phyloP scores from a whole-genome alignment of 169 alveolate species.

The Eimeria brunetti region DNA sequence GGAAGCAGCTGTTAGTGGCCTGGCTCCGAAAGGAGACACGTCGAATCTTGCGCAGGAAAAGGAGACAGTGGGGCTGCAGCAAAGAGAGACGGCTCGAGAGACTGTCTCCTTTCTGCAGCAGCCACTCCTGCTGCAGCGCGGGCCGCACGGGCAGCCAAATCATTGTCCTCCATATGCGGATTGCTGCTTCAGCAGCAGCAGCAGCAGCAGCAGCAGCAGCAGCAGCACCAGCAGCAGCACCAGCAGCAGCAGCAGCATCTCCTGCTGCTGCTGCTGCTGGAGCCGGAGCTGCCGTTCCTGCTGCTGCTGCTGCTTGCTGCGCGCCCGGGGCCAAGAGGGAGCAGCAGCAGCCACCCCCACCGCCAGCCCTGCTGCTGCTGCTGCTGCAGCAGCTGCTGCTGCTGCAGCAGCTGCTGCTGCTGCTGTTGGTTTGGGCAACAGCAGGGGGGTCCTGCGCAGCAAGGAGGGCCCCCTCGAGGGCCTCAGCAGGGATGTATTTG shows the following conservation, averaged over 20 bases:
- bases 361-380: not conserved
- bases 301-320: not conserved
- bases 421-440: not conserved
- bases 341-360: not conserved
- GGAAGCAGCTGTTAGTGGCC: conserved; percentile 17
- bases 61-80: conserved; percentile 50
- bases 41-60: conserved; percentile 14
- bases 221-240: no score
- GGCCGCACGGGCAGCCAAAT: conserved; percentile 76
- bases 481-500: conserved; percentile 44
- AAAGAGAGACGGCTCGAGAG: conserved; percentile 25
- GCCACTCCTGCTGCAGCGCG: conserved; percentile 6
- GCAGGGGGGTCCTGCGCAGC: conserved; percentile 16
- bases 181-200: conserved; percentile 3
- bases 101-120: conserved; percentile 4
- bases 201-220: no score
- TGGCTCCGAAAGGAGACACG: conserved; percentile 48
- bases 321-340: not conserved
- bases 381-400: not conserved
- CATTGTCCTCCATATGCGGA: conserved; percentile 55
- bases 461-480: conserved; percentile 14
- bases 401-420: conserved; percentile 14
- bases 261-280: conserved; percentile 17
- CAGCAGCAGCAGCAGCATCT: no score
- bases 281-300: not conserved